These are phyloP conservation scores for Xanthoceras sorbifolium DNA, from an alignment of 345 rosid genomes.

Conservation along the genomic window DNA sequence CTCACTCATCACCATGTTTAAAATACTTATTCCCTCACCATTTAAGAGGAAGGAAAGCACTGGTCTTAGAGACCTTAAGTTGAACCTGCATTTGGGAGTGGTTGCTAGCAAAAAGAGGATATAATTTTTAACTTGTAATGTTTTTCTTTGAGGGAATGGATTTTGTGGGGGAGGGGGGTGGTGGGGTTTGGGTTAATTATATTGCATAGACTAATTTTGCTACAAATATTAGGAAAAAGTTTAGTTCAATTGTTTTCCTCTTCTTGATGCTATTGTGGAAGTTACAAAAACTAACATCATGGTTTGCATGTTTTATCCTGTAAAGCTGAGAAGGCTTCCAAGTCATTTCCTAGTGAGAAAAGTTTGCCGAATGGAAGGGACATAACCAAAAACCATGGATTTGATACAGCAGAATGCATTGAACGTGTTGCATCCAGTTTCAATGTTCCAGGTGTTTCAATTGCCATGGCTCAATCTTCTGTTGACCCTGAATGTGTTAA, in stretches of 20 bases:
- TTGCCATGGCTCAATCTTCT: slow-evolving; percentile 58
- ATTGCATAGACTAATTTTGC: not conserved
- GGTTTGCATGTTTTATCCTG: slow-evolving; percentile 22
- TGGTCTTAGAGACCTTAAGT: not conserved
- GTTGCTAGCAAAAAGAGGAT: not conserved
- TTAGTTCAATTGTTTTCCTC: not conserved
- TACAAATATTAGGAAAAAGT: not conserved
- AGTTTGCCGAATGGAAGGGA: slow-evolving; percentile 50
- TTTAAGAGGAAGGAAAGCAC: not conserved
- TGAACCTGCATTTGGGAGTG: not conserved
- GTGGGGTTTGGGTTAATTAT: not conserved
- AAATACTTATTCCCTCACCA: not conserved
- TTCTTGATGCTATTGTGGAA: not conserved
- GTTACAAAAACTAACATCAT: not conserved
- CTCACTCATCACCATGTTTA: not conserved
- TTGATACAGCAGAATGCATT: slow-evolving; percentile 50
- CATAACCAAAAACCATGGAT: slow-evolving; percentile 44
- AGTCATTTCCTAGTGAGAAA: slow-evolving; percentile 38
- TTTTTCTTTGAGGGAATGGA: not conserved
- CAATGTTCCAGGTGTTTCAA: slow-evolving; percentile 52
- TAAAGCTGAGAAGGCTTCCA: slow-evolving; percentile 44
- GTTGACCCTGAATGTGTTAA: slow-evolving; percentile 56
- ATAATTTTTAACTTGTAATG: not conserved
- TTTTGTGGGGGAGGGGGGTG: too few species aligned
- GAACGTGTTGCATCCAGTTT: slow-evolving; percentile 51